Base-by-base conservation (phyloP, 169 alveolate species). In the Eimeria sp. region DNA sequence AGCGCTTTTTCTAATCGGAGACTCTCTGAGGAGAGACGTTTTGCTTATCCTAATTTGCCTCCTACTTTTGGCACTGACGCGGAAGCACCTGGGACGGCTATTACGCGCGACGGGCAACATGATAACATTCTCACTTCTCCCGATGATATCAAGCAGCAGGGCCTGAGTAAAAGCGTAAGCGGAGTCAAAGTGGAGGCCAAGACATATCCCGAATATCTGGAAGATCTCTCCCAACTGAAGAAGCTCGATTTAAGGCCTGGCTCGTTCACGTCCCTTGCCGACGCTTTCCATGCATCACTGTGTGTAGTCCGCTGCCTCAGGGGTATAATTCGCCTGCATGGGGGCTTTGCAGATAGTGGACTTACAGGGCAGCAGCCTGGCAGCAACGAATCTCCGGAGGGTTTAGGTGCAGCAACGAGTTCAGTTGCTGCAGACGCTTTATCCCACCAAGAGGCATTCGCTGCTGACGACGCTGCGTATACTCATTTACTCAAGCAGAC, bases 381-480 rank as follows among this genome's bases (percentile, higher is more conserved):
- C 8, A 49, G 23, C 68, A 13, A 16, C 37, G 49, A 18, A 14
- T 27, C 89, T 78, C 66, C 46, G 4, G 46, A 54, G 33, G 33
- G 43, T 10, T 49, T n/a, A 8, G 27, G 49, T 23, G 62, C 68
- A 25, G 89, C 3, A n/a, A 23, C 49, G n/a, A 13, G 52, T 18
- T 78, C 89, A 52, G 49, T 52, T 49, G 89, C 33, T 49, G 89
- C 89, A 78, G 66, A 52, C 25, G 46, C 20, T 30, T 49, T 78
- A 54, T 46, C 60, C 49, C 40, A 78, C n/a, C 89, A 78, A n/a
- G 66, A n/a, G 20, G 8, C 60, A 49, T 78, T 78, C 62, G 56
- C 49, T 49, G 89, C 89, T 78, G 89, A 78, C 62, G 89, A 78
- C 2, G 27, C 89, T n/a, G 89, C 89, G 46, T 78, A 78, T 14